Conservation (phyloP, 2,329 filamentous ascomycete species). For the Ophiostoma angusticollis region DNA sequence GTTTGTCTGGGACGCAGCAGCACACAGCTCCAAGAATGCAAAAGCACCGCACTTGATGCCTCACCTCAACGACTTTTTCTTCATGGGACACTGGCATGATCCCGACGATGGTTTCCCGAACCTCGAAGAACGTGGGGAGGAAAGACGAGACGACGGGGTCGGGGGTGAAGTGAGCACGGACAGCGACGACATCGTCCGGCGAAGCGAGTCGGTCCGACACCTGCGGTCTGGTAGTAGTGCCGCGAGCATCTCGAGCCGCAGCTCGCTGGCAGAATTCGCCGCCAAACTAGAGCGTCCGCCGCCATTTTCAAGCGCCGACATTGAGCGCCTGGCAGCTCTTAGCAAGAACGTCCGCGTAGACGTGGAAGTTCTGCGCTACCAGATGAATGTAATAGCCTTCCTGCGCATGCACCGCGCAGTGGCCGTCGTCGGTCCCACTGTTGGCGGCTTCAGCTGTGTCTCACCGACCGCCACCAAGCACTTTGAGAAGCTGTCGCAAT, state of each 20-base stretch:
- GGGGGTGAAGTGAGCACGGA: not conserved
- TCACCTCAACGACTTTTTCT: constrained; percentile 69
- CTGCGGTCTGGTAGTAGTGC: constrained; percentile 3
- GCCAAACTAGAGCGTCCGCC: constrained; percentile 4
- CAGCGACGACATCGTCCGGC: constrained; percentile 8
- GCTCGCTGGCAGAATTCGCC: not conserved
- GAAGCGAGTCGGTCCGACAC: constrained; percentile 16
- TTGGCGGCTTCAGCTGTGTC: constrained; percentile 40
- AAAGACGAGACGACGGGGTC: constrained; percentile 16
- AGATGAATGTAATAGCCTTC: constrained; percentile 79
- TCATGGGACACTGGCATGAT: constrained; percentile 77
- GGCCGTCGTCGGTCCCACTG: constrained; percentile 24
- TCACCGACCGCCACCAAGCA: constrained; percentile 68
- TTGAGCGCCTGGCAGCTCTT: constrained; percentile 47
- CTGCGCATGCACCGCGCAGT: constrained; percentile 81
- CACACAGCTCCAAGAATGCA: not conserved
- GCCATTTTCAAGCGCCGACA: constrained; percentile 28
- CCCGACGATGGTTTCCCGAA: constrained; percentile 60
- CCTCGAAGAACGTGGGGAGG: constrained; percentile 45
- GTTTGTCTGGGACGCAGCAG: constrained; percentile 18
- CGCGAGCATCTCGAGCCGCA: not conserved
- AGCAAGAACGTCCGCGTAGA: constrained; percentile 49
- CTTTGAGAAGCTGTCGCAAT: constrained; percentile 55
- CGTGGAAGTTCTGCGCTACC: constrained; percentile 69
- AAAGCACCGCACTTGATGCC: constrained; percentile 33